Evolutionary conservation across 495 filamentous ascomycete genomes (phyloP).

Genomic region (Annulohypoxylon bovei): DNA sequence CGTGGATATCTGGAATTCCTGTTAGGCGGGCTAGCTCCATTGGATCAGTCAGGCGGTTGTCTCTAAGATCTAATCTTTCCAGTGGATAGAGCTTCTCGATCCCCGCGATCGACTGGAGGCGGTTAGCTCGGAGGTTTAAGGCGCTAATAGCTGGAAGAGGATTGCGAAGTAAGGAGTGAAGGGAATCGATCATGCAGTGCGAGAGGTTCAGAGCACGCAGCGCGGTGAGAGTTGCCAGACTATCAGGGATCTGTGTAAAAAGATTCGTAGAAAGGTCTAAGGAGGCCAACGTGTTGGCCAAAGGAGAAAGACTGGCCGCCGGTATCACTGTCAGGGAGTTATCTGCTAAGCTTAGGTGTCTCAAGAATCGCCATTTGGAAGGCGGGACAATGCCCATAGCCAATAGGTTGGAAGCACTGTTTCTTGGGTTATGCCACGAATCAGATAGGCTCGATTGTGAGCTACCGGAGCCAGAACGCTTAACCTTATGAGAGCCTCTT

Average conservation of each 20-base stretch:
- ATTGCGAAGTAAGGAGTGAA: conserved; percentile 85
- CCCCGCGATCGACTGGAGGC: conserved; percentile 86
- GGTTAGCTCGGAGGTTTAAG: conserved; percentile 90
- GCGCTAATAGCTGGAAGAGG: conserved; percentile 93
- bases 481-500: conserved; percentile 72
- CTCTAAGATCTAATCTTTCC: conserved; percentile 88
- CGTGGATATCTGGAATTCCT: conserved; percentile 86
- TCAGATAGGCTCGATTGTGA: conserved; percentile 87
- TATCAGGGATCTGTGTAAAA: conserved; percentile 90
- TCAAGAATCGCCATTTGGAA: conserved; percentile 93
- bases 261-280: conserved; percentile 92
- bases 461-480: conserved; percentile 88
- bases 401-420: conserved; percentile 78
- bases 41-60: conserved; percentile 90
- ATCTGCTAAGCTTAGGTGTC: conserved; percentile 89
- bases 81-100: conserved; percentile 89
- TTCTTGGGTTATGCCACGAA: conserved; percentile 67
- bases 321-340: conserved; percentile 85
- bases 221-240: conserved; percentile 79
- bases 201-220: conserved; percentile 91
- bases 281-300: conserved; percentile 87
- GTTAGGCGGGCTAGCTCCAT: conserved; percentile 91
- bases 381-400: conserved; percentile 72
- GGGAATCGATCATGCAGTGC: conserved; percentile 95
- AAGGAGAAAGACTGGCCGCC: conserved; percentile 75